Evolutionary conservation across 495 filamentous ascomycete genomes (phyloP).

Genomic region (Trypethelium eluteriae): DNA sequence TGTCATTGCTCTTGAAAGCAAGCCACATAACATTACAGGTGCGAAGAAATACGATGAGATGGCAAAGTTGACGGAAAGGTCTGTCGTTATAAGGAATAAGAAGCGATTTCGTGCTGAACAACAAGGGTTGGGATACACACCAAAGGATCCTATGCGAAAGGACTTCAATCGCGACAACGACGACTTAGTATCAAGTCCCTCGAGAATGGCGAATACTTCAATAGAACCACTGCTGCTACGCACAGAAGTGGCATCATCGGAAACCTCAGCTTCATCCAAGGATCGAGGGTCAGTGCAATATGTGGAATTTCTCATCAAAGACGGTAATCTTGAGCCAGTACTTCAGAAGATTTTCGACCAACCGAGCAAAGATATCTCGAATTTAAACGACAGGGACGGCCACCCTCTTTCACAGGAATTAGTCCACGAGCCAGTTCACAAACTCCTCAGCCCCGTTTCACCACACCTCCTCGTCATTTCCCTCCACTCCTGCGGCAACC

Average conservation of each 20-base stretch:
- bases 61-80: constrained; percentile 60
- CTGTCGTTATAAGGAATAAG: constrained; percentile 65
- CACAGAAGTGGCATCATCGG: neutral
- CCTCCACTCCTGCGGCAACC: constrained; percentile 92
- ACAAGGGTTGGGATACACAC: constrained; percentile 22
- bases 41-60: constrained; percentile 74
- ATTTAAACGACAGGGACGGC: constrained; percentile 14
- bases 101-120: constrained; percentile 54
- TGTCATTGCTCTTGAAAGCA: constrained; percentile 86
- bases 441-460: constrained; percentile 16
- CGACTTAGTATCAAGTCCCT: neutral
- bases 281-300: constrained; percentile 45
- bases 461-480: constrained; percentile 76
- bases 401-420: constrained; percentile 21
- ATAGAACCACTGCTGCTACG: neutral
- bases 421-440: constrained; percentile 26
- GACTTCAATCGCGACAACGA: neutral
- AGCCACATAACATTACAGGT: constrained; percentile 72
- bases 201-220: neutral
- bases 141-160: neutral
- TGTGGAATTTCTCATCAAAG: constrained; percentile 48
- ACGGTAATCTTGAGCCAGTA: constrained; percentile 36
- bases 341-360: constrained; percentile 26
- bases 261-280: constrained; percentile 14
- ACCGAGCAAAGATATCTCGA: neutral